phyloP scores from a whole-genome alignment of 495 filamentous ascomycete species.

The Glutinoglossum americanum region DNA sequence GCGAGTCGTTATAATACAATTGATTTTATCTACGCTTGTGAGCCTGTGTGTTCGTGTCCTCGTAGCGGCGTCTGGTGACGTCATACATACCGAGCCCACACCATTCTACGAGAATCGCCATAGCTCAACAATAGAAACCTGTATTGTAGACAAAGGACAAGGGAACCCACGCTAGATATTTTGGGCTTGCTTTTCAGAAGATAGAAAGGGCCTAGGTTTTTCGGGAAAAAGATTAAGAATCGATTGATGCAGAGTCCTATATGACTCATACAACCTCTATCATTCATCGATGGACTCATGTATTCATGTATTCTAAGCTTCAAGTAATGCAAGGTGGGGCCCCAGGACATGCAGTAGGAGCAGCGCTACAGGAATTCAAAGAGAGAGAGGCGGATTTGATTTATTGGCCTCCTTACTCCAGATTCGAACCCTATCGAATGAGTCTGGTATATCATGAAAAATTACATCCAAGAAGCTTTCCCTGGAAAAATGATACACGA shows the following conservation, averaged over 20 bases:
- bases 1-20: too few relatives aligned
- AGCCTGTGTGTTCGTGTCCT: too few relatives aligned
- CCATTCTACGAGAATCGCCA: too few relatives aligned
- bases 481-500: background rate
- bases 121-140: too few relatives aligned
- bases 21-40: too few relatives aligned
- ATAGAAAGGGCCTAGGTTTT: slow-evolving; percentile 9
- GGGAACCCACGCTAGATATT: slow-evolving; percentile 12
- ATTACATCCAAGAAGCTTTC: background rate
- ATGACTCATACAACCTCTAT: slow-evolving; percentile 5
- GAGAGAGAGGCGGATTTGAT: slow-evolving; percentile 3
- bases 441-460: slow-evolving; percentile 10
- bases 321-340: slow-evolving; percentile 9
- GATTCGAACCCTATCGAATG: slow-evolving; percentile 14
- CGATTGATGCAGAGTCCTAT: slow-evolving; percentile 5
- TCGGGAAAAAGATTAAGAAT: slow-evolving; percentile 12
- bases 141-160: slow-evolving; percentile 8
- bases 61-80: too few relatives aligned
- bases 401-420: slow-evolving; percentile 11
- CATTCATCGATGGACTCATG: slow-evolving; percentile 6
- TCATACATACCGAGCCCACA: too few relatives aligned
- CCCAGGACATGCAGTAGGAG: slow-evolving; percentile 7
- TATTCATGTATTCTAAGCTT: slow-evolving; percentile 6
- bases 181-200: slow-evolving; percentile 10
- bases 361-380: slow-evolving; percentile 1